A percentile compares a stretch with the other conserved stretches of the same genome.
Evolutionary conservation across 768 basidiomycete species (phyloP).

Genomic region (Mycena vulgaris): DNA sequence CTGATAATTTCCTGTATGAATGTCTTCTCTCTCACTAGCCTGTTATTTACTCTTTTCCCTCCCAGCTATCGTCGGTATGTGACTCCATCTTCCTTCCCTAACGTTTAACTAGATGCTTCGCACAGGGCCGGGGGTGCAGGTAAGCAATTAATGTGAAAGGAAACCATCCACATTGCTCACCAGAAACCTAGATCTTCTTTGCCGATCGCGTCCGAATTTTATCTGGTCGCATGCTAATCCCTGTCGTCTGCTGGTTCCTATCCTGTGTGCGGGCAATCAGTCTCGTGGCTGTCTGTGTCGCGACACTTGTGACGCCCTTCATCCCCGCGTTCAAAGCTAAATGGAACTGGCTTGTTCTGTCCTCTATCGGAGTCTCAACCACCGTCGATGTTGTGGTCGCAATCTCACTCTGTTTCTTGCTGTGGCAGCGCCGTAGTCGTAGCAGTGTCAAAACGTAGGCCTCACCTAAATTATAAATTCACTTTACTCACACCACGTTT

Average conservation of each 20-base stretch:
- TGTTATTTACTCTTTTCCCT: background rate
- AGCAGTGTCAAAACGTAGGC: constrained; percentile 1
- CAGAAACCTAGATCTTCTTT: constrained; percentile 11
- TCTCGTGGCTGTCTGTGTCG: constrained; percentile 12
- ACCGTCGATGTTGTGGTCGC: constrained; percentile 16
- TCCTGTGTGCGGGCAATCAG: background rate
- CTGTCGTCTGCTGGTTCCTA: constrained; percentile 15
- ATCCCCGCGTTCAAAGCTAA: constrained; percentile 21
- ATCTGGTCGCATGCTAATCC: constrained; percentile 2
- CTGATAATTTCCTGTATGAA: constrained; percentile 9
- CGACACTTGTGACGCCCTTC: constrained; percentile 10
- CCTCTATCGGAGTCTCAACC: constrained; percentile 12
- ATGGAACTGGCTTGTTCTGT: constrained; percentile 16
- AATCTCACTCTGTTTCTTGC: background rate
- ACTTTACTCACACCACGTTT: background rate
- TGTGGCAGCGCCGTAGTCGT: constrained; percentile 20
- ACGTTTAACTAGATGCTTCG: background rate
- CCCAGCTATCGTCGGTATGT: constrained; percentile 22
- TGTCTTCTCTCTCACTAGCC: background rate
- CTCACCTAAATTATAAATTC: background rate
- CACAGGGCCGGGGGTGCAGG: constrained; percentile 22
- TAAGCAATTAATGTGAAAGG: background rate
- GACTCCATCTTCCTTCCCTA: no score
- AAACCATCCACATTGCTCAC: background rate
- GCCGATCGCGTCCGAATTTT: constrained; percentile 12